A percentile compares a stretch with the other conserved stretches of the same genome.
Conservation (phyloP, 768 basidiomycete genomes). For the Tremella yokohamensis region DNA sequence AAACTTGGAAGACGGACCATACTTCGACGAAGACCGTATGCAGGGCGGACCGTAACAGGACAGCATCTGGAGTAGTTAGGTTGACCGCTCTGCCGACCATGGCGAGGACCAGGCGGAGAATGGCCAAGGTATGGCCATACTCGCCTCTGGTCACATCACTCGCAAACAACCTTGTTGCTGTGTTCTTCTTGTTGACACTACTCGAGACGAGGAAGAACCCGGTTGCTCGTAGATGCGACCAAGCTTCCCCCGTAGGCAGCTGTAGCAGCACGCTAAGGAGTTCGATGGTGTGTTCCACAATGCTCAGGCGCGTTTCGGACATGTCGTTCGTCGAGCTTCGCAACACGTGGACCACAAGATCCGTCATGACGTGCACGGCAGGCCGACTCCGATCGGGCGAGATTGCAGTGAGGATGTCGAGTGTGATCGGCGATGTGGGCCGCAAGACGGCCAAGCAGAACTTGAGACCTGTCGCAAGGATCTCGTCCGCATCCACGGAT, state of each 20-base stretch:
- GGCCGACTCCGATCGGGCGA: conserved; percentile 73
- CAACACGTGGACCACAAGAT: neutral
- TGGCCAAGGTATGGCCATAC: conserved; percentile 62
- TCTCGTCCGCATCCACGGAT: conserved; percentile 61
- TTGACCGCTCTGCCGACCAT: conserved; percentile 72
- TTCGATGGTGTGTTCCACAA: neutral
- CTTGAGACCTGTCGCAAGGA: conserved; percentile 71
- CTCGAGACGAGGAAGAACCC: conserved; percentile 56
- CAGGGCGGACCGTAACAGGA: conserved; percentile 61
- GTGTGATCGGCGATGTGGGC: conserved; percentile 62
- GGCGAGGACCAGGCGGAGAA: conserved; percentile 58
- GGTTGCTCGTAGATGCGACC: conserved; percentile 81
- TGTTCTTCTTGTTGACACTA: conserved; percentile 12
- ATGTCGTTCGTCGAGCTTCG: neutral
- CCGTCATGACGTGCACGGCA: conserved; percentile 56
- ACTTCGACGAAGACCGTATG: conserved; percentile 77
- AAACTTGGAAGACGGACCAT: conserved; percentile 78
- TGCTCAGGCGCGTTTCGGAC: neutral
- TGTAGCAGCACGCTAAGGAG: neutral
- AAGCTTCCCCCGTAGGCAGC: conserved; percentile 44
- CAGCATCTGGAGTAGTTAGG: conserved; percentile 65
- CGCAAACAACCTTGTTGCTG: conserved; percentile 58
- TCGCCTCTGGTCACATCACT: conserved; percentile 67
- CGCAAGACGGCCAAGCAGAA: conserved; percentile 73
- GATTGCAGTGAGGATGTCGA: conserved; percentile 70